phyloP scores from a whole-genome alignment of 768 basidiomycete genomes.

The Heimioporus sp. region DNA sequence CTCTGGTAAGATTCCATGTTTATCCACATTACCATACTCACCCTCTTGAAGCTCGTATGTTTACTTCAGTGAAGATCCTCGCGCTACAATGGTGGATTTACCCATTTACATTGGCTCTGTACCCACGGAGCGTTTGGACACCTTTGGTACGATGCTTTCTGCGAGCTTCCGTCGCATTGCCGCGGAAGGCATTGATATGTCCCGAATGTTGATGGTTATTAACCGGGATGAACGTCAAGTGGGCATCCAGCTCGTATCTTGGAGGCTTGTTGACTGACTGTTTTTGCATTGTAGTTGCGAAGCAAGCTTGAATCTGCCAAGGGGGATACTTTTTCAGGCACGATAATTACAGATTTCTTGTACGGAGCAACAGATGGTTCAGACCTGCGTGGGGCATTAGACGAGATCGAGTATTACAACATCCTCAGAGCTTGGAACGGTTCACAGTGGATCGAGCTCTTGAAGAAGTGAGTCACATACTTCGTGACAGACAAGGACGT shows the following conservation, averaged over 20 bases:
- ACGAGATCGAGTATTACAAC: constrained; percentile 75
- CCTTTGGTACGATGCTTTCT: constrained; percentile 66
- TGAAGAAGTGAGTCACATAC: constrained; percentile 59
- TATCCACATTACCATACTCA: constrained; percentile 10
- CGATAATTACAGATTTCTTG: constrained; percentile 79
- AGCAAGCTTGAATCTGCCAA: constrained; percentile 82
- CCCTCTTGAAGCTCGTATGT: constrained; percentile 65
- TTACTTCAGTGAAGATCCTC: constrained; percentile 74
- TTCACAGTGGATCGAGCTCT: constrained; percentile 71
- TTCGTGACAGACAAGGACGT: not conserved
- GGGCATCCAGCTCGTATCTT: constrained; percentile 1
- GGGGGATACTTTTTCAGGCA: constrained; percentile 73
- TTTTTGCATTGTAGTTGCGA: constrained; percentile 52
- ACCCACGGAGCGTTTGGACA: constrained; percentile 74
- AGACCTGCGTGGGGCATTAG: constrained; percentile 67
- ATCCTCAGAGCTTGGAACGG: constrained; percentile 68
- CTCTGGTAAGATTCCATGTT: constrained; percentile 56
- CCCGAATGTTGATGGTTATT: constrained; percentile 83
- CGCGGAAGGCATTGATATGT: constrained; percentile 82
- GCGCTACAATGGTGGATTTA: constrained; percentile 70
- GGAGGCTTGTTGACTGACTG: not conserved
- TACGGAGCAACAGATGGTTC: constrained; percentile 85
- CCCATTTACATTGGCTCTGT: constrained; percentile 81
- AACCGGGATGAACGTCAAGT: constrained; percentile 88
- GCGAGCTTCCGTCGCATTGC: constrained; percentile 68